Evolutionary conservation across 2,329 filamentous ascomycete species (phyloP).

Genomic region (Fonsecaea pedrosoi): DNA sequence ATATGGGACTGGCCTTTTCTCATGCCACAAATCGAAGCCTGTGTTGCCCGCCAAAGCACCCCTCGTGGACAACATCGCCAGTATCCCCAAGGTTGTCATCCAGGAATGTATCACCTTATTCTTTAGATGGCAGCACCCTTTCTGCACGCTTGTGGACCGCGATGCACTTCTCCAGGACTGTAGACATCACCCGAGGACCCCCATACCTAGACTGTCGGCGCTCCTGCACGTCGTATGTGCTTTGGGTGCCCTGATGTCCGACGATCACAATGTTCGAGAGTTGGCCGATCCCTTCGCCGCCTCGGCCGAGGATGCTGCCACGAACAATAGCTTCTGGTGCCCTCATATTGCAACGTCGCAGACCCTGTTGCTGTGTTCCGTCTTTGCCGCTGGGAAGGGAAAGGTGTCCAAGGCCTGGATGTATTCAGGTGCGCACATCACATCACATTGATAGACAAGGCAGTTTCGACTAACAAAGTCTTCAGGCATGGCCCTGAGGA

Average conservation of each 20-base stretch:
- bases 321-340: background rate
- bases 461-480: background rate
- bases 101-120: conserved; percentile 20
- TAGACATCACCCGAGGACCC: background rate
- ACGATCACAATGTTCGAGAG: conserved; percentile 17
- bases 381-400: conserved; percentile 18
- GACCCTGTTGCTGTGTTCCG: conserved; percentile 12
- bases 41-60: background rate
- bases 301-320: conserved; percentile 5
- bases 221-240: conserved; percentile 21
- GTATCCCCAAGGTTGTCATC: conserved; percentile 10
- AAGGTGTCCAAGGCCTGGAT: conserved; percentile 22
- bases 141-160: conserved; percentile 12
- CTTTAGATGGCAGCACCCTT: conserved; percentile 23
- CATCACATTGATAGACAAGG: background rate
- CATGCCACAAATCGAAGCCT: background rate
- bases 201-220: background rate
- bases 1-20: conserved; percentile 18
- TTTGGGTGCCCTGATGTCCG: conserved; percentile 22
- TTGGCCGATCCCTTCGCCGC: conserved; percentile 12
- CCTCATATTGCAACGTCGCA: conserved; percentile 4
- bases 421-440: conserved; percentile 16
- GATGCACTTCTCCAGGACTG: conserved; percentile 1
- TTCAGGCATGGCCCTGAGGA: conserved; percentile 17
- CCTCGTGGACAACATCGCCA: background rate